Conservation (phyloP, 345 rosid species). For the Eucalyptus regnans region DNA sequence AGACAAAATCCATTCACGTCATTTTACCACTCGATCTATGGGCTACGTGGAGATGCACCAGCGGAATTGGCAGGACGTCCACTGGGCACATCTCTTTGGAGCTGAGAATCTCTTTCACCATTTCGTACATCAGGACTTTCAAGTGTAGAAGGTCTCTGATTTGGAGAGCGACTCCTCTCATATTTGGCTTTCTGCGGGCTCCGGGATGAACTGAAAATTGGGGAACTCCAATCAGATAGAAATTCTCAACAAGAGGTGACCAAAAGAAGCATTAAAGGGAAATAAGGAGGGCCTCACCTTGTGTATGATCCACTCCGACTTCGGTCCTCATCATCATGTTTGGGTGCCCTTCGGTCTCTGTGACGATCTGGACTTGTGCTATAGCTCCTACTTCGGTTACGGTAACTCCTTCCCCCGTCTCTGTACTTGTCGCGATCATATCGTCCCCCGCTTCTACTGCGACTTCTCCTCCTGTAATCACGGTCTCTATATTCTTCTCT, state of each 20-base stretch:
- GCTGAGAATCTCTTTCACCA: conserved; percentile 8
- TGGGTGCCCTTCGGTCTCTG: conserved; percentile 19
- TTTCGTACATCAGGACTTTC: conserved; percentile 13
- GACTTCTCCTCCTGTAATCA: conserved; percentile 29
- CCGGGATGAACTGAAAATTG: background rate
- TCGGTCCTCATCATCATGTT: conserved; percentile 27
- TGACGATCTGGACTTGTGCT: conserved; percentile 34
- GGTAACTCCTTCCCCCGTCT: conserved; percentile 22
- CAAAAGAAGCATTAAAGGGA: background rate
- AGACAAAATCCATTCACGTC: background rate
- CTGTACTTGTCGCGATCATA: conserved; percentile 30
- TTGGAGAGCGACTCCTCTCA: background rate
- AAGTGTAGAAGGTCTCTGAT: background rate
- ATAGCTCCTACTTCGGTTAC: conserved; percentile 25
- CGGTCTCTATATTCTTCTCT: conserved; percentile 35
- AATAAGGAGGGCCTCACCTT: background rate
- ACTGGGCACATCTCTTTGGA: conserved; percentile 9
- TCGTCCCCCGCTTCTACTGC: conserved; percentile 37
- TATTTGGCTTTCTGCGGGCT: background rate
- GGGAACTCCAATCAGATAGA: background rate
- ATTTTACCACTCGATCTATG: background rate
- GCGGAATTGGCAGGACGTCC: conserved; percentile 11
- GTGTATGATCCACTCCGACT: conserved; percentile 23
- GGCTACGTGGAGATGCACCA: background rate
- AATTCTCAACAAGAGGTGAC: background rate